phyloP scores from a whole-genome alignment of 1,284 basidiomycete genomes.

The Thecaphora thlaspeos region DNA sequence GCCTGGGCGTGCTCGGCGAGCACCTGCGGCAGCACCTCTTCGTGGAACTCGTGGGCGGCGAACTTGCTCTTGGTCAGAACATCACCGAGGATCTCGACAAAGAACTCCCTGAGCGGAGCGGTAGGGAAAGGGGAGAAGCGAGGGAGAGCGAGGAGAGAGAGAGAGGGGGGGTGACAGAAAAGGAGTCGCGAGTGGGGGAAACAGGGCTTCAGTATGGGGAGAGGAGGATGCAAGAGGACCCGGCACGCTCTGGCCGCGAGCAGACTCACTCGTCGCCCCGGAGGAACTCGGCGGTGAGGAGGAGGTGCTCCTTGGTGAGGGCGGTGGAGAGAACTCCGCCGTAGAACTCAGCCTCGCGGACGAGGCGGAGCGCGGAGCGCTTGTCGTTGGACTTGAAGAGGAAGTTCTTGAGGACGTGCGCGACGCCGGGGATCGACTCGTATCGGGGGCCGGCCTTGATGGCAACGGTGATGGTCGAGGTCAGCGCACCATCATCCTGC shows the following conservation, averaged over 20 bases:
- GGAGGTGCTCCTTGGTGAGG: constrained; percentile 84
- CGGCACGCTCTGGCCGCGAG: too few species aligned
- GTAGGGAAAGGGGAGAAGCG: too few species aligned
- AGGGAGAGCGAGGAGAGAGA: too few species aligned
- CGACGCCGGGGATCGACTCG: constrained; percentile 47
- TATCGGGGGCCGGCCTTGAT: constrained; percentile 49
- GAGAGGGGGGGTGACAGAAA: too few species aligned
- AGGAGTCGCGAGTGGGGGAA: too few species aligned
- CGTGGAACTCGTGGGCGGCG: constrained; percentile 51
- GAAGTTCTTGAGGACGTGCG: constrained; percentile 49
- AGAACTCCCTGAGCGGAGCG: constrained; percentile 37
- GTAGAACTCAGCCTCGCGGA: constrained; percentile 89
- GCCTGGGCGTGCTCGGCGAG: constrained; percentile 46
- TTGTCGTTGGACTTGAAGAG: constrained; percentile 55
- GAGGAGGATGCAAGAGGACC: too few species aligned
- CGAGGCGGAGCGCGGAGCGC: constrained; percentile 83
- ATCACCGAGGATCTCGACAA: constrained; percentile 54
- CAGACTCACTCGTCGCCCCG: constrained; percentile 88
- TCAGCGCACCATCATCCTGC: constrained; percentile 44
- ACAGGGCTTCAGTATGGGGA: too few species aligned
- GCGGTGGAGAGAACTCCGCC: constrained; percentile 87
- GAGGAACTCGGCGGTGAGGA: constrained; percentile 90
- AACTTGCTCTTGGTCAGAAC: constrained; percentile 48
- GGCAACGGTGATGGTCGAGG: constrained; percentile 51
- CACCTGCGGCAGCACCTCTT: constrained; percentile 53